Conservation (phyloP, 257 asterid species). For the Solanum appendiculatum region DNA sequence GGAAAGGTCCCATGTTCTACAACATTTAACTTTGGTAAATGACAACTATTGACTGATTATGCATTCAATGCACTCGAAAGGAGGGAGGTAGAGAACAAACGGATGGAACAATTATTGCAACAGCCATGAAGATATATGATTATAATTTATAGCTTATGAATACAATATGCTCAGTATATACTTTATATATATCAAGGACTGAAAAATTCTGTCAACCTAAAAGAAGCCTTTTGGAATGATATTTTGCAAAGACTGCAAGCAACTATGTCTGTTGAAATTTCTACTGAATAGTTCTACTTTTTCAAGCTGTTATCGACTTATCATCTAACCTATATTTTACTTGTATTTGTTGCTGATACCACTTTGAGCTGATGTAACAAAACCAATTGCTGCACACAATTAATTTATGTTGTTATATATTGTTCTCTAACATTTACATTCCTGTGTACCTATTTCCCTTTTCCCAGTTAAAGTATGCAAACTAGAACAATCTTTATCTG, state of each 20-base stretch:
- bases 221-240: not conserved
- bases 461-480: not conserved
- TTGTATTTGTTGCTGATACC: not conserved
- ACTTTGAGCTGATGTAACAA: not conserved
- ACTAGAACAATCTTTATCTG: not conserved
- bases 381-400: not conserved
- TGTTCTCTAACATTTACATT: not conserved
- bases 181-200: not conserved
- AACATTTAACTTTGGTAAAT: not conserved
- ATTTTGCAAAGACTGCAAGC: not conserved
- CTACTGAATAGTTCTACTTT: not conserved
- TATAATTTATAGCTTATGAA: not conserved
- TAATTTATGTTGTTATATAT: not conserved
- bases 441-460: not conserved
- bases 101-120: not conserved
- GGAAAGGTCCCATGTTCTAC: not conserved
- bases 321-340: not conserved
- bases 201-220: not conserved
- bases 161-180: not conserved
- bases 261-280: not conserved
- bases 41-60: not conserved
- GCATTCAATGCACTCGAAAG: not conserved
- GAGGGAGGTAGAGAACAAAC: not conserved
- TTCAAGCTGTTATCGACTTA: not conserved
- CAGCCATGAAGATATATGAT: not conserved